These are phyloP conservation scores for Cercospora sp. DNA, from an alignment of 2,329 filamentous ascomycete genomes.

Conservation along the genomic window DNA sequence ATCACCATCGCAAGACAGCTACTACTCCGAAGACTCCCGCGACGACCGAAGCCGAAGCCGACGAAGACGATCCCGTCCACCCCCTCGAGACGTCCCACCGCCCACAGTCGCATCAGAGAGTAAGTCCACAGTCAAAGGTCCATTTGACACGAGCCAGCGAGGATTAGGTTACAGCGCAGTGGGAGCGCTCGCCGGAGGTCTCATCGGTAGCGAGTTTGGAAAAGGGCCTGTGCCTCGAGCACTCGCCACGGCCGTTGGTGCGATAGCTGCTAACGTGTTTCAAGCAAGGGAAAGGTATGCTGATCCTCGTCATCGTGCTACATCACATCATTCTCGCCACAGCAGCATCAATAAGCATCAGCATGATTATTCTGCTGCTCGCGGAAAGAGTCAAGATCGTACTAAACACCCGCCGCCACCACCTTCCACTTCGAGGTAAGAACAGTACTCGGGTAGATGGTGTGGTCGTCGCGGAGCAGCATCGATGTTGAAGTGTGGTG, in stretches of 20 bases:
- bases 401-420: conserved; percentile 15
- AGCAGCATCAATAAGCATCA: neutral
- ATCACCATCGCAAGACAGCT: conserved; percentile 17
- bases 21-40: conserved; percentile 23
- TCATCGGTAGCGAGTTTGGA: conserved; percentile 33
- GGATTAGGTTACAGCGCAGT: conserved; percentile 33
- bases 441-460: conserved; percentile 21
- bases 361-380: neutral
- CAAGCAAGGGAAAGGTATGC: conserved; percentile 35
- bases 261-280: conserved; percentile 34
- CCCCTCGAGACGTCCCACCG: conserved; percentile 19
- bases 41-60: conserved; percentile 22
- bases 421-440: conserved; percentile 27
- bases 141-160: conserved; percentile 32
- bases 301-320: conserved; percentile 12
- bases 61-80: conserved; percentile 23
- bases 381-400: conserved; percentile 8
- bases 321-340: conserved; percentile 2
- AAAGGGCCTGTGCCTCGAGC: conserved; percentile 30
- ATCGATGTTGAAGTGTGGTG: neutral
- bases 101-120: conserved; percentile 22
- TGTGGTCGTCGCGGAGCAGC: conserved; percentile 8
- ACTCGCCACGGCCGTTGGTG: conserved; percentile 33
- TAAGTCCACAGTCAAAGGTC: conserved; percentile 33
- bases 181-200: conserved; percentile 35